Percentiles rank a stretch among this genome's conserved stretches.
These are phyloP conservation scores for Candida sp. DNA, from an alignment of 1,139 yeast species.

Conservation along the genomic window DNA sequence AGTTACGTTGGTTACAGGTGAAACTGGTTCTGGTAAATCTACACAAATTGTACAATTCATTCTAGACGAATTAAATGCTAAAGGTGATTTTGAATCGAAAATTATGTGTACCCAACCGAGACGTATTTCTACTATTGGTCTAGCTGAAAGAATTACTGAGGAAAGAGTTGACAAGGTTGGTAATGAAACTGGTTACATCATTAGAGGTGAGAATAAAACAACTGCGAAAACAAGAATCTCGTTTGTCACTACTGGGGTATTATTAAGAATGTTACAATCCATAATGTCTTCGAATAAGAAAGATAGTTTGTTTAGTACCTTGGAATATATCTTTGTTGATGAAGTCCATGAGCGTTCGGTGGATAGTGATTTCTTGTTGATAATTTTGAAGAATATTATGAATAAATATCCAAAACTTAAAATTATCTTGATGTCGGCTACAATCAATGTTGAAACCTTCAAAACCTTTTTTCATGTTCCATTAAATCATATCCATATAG, in stretches of 20 bases:
- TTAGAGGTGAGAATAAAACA: constrained; percentile 85
- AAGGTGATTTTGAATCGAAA: constrained; percentile 48
- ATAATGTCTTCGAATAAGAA: constrained; percentile 13
- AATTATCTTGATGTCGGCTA: constrained; percentile 90
- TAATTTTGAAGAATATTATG: constrained; percentile 63
- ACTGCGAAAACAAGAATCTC: constrained; percentile 60
- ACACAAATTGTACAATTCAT: constrained; percentile 92
- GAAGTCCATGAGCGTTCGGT: constrained; percentile 96
- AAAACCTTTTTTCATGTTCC: constrained; percentile 53
- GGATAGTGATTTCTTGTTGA: constrained; percentile 83
- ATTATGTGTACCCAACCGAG: constrained; percentile 94
- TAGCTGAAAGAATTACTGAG: constrained; percentile 88
- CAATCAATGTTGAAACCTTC: constrained; percentile 75
- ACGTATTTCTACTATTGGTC: constrained; percentile 91
- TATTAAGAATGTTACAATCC: constrained; percentile 78
- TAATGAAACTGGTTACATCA: constrained; percentile 80
- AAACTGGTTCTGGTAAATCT: constrained; percentile 95
- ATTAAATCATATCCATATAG: constrained; percentile 67
- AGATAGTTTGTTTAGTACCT: constrained; percentile 39
- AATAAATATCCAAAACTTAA: constrained; percentile 50
- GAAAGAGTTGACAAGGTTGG: constrained; percentile 75
- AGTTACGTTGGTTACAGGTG: constrained; percentile 86
- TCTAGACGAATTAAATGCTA: constrained; percentile 54
- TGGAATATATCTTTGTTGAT: constrained; percentile 77
- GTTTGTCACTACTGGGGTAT: constrained; percentile 91